Percentiles rank a stretch among this genome's conserved stretches.
Conservation (phyloP, 1,284 basidiomycete genomes). For the Ceratorhiza oryzae-sativae region DNA sequence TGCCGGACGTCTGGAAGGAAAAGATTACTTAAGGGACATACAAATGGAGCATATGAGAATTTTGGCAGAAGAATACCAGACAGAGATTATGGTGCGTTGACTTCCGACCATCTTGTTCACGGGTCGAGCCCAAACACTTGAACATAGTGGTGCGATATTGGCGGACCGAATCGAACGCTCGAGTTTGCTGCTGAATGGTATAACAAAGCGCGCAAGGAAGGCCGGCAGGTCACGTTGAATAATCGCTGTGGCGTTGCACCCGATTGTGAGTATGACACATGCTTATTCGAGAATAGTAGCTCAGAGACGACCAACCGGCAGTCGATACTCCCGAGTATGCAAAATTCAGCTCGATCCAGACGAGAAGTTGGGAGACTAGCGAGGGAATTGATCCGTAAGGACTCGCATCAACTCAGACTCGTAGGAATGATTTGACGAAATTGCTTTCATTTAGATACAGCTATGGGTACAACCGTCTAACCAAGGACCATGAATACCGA, state of each 20-base stretch:
- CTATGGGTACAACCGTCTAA: slow-evolving; percentile 54
- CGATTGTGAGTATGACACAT: slow-evolving; percentile 25
- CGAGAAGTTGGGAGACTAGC: slow-evolving; percentile 62
- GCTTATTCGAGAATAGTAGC: background rate
- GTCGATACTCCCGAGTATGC: slow-evolving; percentile 64
- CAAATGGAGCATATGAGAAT: slow-evolving; percentile 64
- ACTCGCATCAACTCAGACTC: background rate
- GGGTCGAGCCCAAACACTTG: slow-evolving; percentile 10
- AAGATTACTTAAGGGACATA: slow-evolving; percentile 61
- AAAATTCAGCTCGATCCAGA: slow-evolving; percentile 59
- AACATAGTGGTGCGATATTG: slow-evolving; percentile 54
- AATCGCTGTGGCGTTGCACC: slow-evolving; percentile 54
- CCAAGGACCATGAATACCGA: slow-evolving; percentile 58
- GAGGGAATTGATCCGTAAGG: slow-evolving; percentile 51
- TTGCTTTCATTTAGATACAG: slow-evolving; percentile 41
- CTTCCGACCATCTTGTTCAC: background rate
- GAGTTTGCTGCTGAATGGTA: slow-evolving; percentile 62
- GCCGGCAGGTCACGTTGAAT: slow-evolving; percentile 63
- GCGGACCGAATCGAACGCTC: slow-evolving; percentile 59
- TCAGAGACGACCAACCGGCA: background rate
- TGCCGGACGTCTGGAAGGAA: slow-evolving; percentile 59
- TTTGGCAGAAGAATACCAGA: slow-evolving; percentile 59
- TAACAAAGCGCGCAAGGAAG: slow-evolving; percentile 56
- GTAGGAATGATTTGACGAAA: slow-evolving; percentile 49
- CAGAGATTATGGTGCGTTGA: slow-evolving; percentile 60